These are phyloP conservation scores for Cladophialophora chaetospira DNA, from an alignment of 2,329 filamentous ascomycete species.

Conservation along the genomic window DNA sequence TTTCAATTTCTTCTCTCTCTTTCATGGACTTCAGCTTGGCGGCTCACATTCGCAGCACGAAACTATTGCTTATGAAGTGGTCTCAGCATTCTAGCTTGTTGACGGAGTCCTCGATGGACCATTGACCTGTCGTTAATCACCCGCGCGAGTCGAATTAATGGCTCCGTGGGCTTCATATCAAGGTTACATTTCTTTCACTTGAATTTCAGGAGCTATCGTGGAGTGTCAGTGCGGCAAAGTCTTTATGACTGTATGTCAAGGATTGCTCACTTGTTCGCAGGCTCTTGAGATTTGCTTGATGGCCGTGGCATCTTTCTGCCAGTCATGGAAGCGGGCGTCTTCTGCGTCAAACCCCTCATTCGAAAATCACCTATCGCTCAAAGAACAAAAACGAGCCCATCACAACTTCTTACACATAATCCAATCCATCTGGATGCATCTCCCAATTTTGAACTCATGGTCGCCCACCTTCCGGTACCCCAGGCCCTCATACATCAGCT, in stretches of 20 bases:
- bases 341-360: not conserved
- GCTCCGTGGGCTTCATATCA: constrained; percentile 31
- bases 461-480: constrained; percentile 26
- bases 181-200: constrained; percentile 27
- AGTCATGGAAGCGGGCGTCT: too few relatives aligned
- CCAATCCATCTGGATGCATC: constrained; percentile 31
- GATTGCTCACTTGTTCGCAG: too few relatives aligned
- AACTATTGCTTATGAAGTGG: constrained; percentile 27
- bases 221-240: too few relatives aligned
- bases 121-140: constrained; percentile 33
- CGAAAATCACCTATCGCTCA: not conserved
- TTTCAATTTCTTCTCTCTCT: constrained; percentile 11
- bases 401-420: constrained; percentile 30
- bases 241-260: too few relatives aligned
- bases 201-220: too few relatives aligned
- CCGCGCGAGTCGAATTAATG: constrained; percentile 25
- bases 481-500: constrained; percentile 26
- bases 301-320: too few relatives aligned
- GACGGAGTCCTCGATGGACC: constrained; percentile 27
- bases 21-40: constrained; percentile 30
- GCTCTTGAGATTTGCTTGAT: too few relatives aligned
- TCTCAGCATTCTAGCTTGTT: constrained; percentile 13
- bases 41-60: constrained; percentile 28
- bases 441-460: constrained; percentile 31
- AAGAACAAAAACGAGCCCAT: not conserved